These are phyloP conservation scores for Buxus sempervirens DNA, from an alignment of 164 flowering plant genomes.

Conservation along the genomic window DNA sequence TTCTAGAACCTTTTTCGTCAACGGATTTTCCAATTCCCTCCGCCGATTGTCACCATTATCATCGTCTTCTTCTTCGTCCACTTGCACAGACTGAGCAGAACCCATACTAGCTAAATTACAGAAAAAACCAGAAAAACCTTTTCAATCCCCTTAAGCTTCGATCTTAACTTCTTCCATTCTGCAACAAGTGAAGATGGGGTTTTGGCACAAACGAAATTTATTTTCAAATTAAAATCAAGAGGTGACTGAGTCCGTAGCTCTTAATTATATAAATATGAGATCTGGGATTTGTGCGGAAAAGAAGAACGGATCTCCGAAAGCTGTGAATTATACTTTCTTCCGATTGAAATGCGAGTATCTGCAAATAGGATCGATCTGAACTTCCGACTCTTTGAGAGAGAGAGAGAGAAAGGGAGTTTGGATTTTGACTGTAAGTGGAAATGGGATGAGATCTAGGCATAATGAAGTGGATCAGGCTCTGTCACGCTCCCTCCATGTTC, in stretches of 20 bases:
- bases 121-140: neutral
- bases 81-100: neutral
- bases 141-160: neutral
- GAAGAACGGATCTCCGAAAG: too few relatives aligned
- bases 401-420: too few relatives aligned
- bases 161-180: neutral
- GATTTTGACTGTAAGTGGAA: too few relatives aligned
- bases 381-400: too few relatives aligned
- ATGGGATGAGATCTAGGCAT: too few relatives aligned
- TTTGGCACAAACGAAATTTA: neutral
- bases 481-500: too few relatives aligned
- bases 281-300: neutral
- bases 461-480: too few relatives aligned
- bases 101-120: neutral
- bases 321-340: too few relatives aligned
- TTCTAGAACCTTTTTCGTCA: slow-evolving; percentile 77
- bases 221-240: neutral
- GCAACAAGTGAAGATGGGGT: neutral
- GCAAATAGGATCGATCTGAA: too few relatives aligned
- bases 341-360: too few relatives aligned
- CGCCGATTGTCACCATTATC: slow-evolving; percentile 28
- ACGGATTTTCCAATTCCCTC: slow-evolving; percentile 23
- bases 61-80: slow-evolving; percentile 19
- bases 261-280: neutral
- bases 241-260: neutral